phyloP scores from a whole-genome alignment of 306 rosid species.

The Dalbergia oliveri region DNA sequence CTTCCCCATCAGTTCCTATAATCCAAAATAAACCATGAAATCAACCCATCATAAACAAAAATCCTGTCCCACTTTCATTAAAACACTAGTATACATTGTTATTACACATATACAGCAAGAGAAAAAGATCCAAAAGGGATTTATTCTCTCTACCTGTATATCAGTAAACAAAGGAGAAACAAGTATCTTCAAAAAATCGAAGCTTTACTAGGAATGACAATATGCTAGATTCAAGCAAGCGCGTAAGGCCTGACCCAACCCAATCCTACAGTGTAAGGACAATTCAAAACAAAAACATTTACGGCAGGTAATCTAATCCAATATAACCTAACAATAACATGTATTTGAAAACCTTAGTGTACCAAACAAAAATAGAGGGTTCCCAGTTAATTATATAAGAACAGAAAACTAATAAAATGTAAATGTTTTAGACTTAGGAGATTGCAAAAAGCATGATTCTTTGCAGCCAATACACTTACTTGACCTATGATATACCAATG shows the following conservation, averaged over 20 bases:
- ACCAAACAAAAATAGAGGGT: not conserved
- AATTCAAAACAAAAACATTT: not conserved
- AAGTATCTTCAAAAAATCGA: conserved; percentile 17
- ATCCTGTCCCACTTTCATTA: conserved; percentile 13
- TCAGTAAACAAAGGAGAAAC: conserved; percentile 33
- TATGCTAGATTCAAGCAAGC: conserved; percentile 32
- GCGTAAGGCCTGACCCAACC: not conserved
- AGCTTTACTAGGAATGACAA: not conserved
- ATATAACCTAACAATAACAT: not conserved
- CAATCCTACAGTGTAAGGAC: not conserved
- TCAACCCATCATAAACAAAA: conserved; percentile 19
- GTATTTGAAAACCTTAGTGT: not conserved
- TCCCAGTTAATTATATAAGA: not conserved
- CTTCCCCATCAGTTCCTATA: conserved; percentile 85
- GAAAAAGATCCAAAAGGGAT: not conserved
- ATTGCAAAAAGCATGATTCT: not conserved
- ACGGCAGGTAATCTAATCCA: conserved; percentile 8
- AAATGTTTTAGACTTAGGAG: not conserved
- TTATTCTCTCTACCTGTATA: conserved; percentile 41
- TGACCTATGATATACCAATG: not conserved
- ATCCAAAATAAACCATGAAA: conserved; percentile 52
- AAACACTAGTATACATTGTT: not conserved
- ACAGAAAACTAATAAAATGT: not conserved
- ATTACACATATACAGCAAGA: not conserved
- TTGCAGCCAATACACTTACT: conserved; percentile 8